phyloP scores from a whole-genome alignment of 1,284 basidiomycete genomes.

The Athelia sp. region DNA sequence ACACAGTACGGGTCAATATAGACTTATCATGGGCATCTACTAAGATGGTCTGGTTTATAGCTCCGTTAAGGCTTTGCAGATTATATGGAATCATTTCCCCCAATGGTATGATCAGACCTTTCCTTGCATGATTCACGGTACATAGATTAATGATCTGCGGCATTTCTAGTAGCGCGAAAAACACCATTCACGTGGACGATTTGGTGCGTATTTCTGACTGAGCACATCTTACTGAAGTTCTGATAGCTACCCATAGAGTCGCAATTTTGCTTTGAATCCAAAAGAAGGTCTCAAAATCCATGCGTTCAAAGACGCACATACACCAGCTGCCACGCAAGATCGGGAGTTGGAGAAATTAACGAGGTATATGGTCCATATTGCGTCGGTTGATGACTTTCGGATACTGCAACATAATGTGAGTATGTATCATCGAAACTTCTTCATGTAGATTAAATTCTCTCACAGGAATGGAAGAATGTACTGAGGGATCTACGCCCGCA shows the following conservation, averaged over 20 bases:
- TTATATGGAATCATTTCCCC: conserved; percentile 84
- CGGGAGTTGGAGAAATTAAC: conserved; percentile 63
- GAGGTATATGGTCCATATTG: conserved; percentile 62
- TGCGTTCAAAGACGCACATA: conserved; percentile 75
- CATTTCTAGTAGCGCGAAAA: conserved; percentile 52
- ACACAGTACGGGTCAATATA: conserved; percentile 40
- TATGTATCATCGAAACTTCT: not conserved
- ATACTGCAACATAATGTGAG: conserved; percentile 56
- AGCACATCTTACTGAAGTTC: conserved; percentile 3
- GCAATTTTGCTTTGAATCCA: conserved; percentile 87
- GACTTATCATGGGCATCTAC: not conserved
- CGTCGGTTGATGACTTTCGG: conserved; percentile 46
- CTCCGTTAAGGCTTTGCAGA: conserved; percentile 78
- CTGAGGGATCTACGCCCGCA: conserved; percentile 18
- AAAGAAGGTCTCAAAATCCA: conserved; percentile 80
- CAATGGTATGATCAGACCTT: conserved; percentile 51
- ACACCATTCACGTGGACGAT: conserved; percentile 88
- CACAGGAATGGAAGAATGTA: conserved; percentile 29
- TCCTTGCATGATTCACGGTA: not conserved
- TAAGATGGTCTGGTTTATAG: not conserved
- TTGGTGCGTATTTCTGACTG: conserved; percentile 39
- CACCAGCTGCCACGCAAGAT: conserved; percentile 53
- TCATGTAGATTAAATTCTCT: not conserved
- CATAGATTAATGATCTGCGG: not conserved
- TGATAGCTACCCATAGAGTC: conserved; percentile 36